Percentiles rank a stretch among this genome's conserved stretches.
These are phyloP conservation scores for Amaranthus hypochondriacus DNA, from an alignment of 148 eudicot genomes.

Conservation along the genomic window DNA sequence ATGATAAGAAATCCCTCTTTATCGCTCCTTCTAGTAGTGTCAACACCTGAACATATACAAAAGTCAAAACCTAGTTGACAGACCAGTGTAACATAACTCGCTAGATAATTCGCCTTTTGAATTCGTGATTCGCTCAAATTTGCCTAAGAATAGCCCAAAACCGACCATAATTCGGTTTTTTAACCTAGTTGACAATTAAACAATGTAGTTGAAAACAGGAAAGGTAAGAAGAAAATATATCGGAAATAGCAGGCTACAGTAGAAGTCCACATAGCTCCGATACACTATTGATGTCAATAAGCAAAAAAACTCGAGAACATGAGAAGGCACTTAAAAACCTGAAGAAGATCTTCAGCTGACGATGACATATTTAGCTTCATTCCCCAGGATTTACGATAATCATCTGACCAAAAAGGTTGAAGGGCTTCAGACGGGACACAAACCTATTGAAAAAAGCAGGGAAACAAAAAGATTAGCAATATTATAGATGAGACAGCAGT, in stretches of 20 bases:
- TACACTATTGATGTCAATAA: neutral
- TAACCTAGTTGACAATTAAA: neutral
- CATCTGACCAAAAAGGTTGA: slow-evolving; percentile 63
- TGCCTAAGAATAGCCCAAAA: too few relatives aligned
- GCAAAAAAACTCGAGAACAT: neutral
- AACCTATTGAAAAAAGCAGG: slow-evolving; percentile 40
- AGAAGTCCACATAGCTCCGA: neutral
- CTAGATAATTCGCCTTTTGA: too few relatives aligned
- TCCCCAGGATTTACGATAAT: slow-evolving; percentile 61
- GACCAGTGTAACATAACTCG: too few relatives aligned
- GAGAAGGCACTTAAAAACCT: slow-evolving; percentile 35
- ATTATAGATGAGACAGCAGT: neutral
- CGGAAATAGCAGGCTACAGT: neutral
- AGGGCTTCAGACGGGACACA: slow-evolving; percentile 70
- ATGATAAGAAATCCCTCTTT: slow-evolving; percentile 54
- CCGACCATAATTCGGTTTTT: too few relatives aligned
- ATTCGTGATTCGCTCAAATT: too few relatives aligned
- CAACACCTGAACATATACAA: slow-evolving; percentile 40
- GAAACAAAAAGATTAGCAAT: neutral
- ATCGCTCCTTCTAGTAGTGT: slow-evolving; percentile 61
- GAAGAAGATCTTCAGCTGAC: slow-evolving; percentile 65
- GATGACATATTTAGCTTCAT: slow-evolving; percentile 48
- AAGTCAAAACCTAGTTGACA: neutral
- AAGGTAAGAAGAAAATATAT: neutral
- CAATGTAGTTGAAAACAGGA: neutral